phyloP scores from a whole-genome alignment of 2,329 filamentous ascomycete genomes.

The Neophaeococcomyces mojaviensis region DNA sequence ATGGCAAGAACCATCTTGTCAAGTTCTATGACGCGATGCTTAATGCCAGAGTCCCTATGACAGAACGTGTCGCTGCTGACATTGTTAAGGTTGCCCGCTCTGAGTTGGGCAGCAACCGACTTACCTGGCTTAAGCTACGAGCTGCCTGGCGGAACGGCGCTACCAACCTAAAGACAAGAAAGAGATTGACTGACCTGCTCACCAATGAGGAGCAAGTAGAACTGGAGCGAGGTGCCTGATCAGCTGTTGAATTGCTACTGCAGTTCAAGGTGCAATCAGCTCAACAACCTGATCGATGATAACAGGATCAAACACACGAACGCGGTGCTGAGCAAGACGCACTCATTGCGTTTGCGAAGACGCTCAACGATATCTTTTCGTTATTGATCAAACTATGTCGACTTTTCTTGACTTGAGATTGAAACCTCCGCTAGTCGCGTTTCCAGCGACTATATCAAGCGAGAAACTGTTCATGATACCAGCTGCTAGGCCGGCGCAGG shows the following conservation, averaged over 20 bases:
- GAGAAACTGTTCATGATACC: too few species aligned
- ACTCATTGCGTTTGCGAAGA: too few species aligned
- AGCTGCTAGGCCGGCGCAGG: too few species aligned
- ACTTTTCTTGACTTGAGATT: too few species aligned
- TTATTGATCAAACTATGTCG: too few species aligned
- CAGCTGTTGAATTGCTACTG: background rate
- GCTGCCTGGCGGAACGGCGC: constrained; percentile 48
- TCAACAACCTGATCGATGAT: background rate
- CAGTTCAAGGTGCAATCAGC: background rate
- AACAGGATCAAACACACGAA: too few species aligned
- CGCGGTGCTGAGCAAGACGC: too few species aligned
- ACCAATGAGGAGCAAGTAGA: constrained; percentile 45
- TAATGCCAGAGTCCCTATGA: constrained; percentile 43
- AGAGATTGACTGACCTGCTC: constrained; percentile 47
- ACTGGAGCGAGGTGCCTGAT: constrained; percentile 35
- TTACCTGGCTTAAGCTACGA: constrained; percentile 46
- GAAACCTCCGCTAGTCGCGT: too few species aligned
- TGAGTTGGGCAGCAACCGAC: constrained; percentile 36
- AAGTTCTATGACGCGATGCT: constrained; percentile 58
- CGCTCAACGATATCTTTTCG: too few species aligned
- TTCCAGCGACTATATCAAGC: too few species aligned
- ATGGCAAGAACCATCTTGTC: constrained; percentile 56
- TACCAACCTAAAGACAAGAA: constrained; percentile 49
- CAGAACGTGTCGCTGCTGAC: constrained; percentile 47
- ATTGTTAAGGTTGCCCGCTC: constrained; percentile 48